Conservation (phyloP, 139 green algal genomes). For the Closterium sp. region DNA sequence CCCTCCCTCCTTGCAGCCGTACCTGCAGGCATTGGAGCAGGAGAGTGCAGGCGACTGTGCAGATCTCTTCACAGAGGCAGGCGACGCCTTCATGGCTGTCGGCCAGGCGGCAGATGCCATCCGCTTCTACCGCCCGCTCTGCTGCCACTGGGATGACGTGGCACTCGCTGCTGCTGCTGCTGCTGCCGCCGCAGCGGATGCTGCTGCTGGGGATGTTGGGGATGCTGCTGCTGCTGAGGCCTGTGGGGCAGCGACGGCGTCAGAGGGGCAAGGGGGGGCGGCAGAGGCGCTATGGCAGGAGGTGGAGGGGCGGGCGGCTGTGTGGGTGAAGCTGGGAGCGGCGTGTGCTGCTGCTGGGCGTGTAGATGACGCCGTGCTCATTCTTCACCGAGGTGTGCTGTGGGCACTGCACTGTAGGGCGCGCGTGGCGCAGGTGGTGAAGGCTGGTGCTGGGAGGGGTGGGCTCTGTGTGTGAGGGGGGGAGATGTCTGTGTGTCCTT, state of each 20-base stretch:
- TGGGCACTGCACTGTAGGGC: too few species aligned
- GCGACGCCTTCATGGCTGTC: conserved; percentile 53
- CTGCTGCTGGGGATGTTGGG: background rate
- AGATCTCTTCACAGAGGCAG: conserved; percentile 70
- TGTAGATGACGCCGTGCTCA: background rate
- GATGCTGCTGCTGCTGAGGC: background rate
- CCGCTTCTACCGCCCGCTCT: background rate
- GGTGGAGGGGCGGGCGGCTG: background rate
- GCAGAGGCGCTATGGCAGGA: background rate
- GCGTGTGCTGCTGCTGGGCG: background rate
- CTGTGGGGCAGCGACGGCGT: background rate
- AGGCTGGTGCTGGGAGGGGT: too few species aligned
- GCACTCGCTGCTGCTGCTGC: background rate
- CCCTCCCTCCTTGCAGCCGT: background rate
- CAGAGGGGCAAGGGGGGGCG: background rate
- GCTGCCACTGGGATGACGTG: background rate
- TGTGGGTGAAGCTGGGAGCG: background rate
- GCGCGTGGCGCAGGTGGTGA: too few species aligned
- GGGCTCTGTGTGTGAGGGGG: background rate
- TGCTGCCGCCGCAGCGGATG: background rate
- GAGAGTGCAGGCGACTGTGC: conserved; percentile 53
- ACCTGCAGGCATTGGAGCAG: background rate
- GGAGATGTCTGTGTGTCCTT: background rate
- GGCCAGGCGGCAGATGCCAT: background rate
- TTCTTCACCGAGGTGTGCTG: background rate